Evolutionary conservation across 345 rosid genomes (phyloP).

Genomic region (Noccaea bulbosa): DNA sequence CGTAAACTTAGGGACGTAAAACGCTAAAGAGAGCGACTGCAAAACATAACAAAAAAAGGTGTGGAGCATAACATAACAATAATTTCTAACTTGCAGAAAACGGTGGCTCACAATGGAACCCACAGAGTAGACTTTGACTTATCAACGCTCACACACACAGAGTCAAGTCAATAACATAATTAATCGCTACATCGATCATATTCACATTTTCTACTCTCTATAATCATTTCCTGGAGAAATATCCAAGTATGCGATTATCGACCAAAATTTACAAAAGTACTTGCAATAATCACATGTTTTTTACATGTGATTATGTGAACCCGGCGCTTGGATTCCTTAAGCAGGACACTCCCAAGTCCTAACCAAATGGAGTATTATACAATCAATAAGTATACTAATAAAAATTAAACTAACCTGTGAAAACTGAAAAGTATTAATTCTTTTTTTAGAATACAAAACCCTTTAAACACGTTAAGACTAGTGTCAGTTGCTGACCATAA

Average conservation of each 20-base stretch:
- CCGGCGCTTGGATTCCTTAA: too few species aligned
- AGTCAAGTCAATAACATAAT: conserved; percentile 28
- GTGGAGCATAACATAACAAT: conserved; percentile 9
- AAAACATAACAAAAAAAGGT: neutral
- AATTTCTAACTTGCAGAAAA: conserved; percentile 29
- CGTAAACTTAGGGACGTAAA: conserved; percentile 16
- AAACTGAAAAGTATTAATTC: neutral
- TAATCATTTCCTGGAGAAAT: neutral
- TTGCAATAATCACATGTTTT: too few species aligned
- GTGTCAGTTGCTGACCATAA: conserved; percentile 29
- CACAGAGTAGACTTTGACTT: conserved; percentile 39
- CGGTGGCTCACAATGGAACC: conserved; percentile 31
- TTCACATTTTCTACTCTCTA: conserved; percentile 6
- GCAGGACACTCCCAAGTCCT: too few species aligned
- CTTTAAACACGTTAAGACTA: conserved; percentile 26
- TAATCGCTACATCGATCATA: too few species aligned
- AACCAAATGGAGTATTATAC: too few species aligned
- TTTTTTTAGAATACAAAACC: neutral
- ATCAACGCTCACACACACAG: neutral
- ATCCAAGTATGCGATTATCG: too few species aligned
- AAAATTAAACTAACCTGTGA: neutral
- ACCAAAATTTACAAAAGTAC: too few species aligned
- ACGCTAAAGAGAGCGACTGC: conserved; percentile 7
- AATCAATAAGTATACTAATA: too few species aligned
- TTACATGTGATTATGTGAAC: too few species aligned